These are phyloP conservation scores for Curvularia verruculosa DNA, from an alignment of 2,329 filamentous ascomycete genomes.

Conservation along the genomic window DNA sequence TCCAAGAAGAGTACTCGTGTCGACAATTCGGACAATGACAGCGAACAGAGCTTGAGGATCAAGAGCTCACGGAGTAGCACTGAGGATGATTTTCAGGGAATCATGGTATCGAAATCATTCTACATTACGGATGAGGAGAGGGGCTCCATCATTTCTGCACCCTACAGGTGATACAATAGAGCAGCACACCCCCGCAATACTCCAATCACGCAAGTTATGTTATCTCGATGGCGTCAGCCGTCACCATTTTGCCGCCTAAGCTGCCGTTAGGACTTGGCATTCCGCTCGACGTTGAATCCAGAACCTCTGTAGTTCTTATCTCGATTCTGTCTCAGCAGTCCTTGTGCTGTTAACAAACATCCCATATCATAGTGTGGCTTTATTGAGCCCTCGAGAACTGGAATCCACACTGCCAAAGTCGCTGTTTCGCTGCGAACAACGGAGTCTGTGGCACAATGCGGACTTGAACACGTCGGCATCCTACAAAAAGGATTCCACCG, in stretches of 20 bases:
- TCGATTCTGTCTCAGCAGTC: not conserved
- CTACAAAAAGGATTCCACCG: not conserved
- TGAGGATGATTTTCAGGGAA: constrained; percentile 33
- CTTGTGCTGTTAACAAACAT: not conserved
- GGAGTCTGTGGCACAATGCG: not conserved
- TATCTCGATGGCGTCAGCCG: not conserved
- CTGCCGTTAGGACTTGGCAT: not conserved
- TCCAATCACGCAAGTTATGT: not conserved
- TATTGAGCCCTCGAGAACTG: not conserved
- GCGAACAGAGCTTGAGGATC: constrained; percentile 31
- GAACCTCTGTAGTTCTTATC: not conserved
- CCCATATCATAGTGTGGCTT: not conserved
- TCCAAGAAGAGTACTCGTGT: constrained; percentile 19
- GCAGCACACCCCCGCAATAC: not conserved
- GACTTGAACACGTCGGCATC: not conserved
- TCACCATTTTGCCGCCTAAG: not conserved
- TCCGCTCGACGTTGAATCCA: not conserved
- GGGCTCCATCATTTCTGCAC: constrained; percentile 11
- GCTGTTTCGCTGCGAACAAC: not conserved
- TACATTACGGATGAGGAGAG: constrained; percentile 40
- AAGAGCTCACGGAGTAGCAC: constrained; percentile 26
- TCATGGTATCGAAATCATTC: constrained; percentile 42
- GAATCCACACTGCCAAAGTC: not conserved
- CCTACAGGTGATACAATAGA: constrained; percentile 4
- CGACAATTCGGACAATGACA: constrained; percentile 28